Base-by-base conservation (phyloP, 768 basidiomycete genomes). In the Holtermannia corniformis region DNA sequence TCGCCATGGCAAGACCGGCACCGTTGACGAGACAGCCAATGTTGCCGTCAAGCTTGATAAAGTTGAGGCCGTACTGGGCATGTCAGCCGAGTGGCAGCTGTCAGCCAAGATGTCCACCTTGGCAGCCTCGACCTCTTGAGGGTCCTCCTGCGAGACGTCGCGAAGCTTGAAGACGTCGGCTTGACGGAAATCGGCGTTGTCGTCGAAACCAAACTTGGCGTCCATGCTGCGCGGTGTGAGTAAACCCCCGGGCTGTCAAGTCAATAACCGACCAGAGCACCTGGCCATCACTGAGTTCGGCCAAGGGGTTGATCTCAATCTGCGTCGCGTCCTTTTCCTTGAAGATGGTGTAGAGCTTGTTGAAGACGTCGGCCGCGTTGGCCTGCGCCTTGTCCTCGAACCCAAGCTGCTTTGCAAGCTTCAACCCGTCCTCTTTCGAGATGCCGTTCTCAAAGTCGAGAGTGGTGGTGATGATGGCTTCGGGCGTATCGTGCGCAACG, bases 151-250 rank as follows among this genome's bases (percentile, higher is more conserved):
- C 0, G 88, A 81, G 52, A 86, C 80, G 69, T 99, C 95, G 50
- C 95, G 83, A 50, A 99, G 79, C 50, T 75, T 78, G 70, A 93
- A 95, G 56, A 96, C 72, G 62, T 93, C 90, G 65, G 82, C 74
- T 70, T 99, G 95, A 56, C 95, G 85, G 81, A 99, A 99, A 68
- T 91, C 90, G 32, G 95, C 95, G 68, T 99, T 97, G 72, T 99
- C 95, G 65, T 99, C 95, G 65, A 99, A 99, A n/a, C 91, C 90
- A 57, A 97, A 89, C 74, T 99, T 99, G 72, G 95, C 95, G 73
- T 99, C 95, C 95, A 99, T 97, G 77, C 92, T 93, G 60, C 12
- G 5, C 19, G 37, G 20, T 5, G 41, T 50, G 19, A 49, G 19
- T 41, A 54, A 40, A 13, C 28, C 21, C n/a, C 19, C 26, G 27